Base-by-base conservation (phyloP, 306 rosid genomes). In the Gleditsia sinensis region DNA sequence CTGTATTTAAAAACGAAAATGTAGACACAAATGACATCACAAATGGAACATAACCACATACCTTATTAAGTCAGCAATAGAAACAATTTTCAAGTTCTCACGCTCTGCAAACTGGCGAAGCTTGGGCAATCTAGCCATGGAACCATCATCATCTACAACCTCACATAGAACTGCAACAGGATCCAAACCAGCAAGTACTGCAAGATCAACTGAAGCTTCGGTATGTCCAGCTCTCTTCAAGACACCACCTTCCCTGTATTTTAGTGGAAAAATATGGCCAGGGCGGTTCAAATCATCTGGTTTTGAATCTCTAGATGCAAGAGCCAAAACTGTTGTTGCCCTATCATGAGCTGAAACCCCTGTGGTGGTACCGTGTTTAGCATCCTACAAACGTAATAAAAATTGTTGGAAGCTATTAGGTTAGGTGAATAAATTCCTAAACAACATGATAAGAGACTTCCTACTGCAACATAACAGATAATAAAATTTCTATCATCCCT, bases 181-280 rank as follows among this genome's bases (percentile, higher is more conserved):
- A 2, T 88, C 85, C 78, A 90, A 75, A 46, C 99, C 99, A 76
- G 99, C 99, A 67, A 92, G 90, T 75, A 87, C 50, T 5, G 92
- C 91, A 59, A 94, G 95, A 82, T 94, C 99, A 71, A 87, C 93
- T 2, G 99, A 88, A 72, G 97, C 97, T 87, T 94, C 99, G 3
- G 97, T 92, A 73, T 94, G 99, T 67, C 99, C 99, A 17, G 99
- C 97, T 82, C 99, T 88, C 86, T 90, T 94, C 82, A 94, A 70
- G 67, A 94, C 94, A 67, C 99, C 99, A 20, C 99, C 99, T 63
- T 92, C 97, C 73, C 88, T 80, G 86, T 92, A 94, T 79, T 84
- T 90, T 53, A 94, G 85, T 0, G 99, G 99, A 59, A 90, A 94
- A 51, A 94, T 90, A 90, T 94, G 97, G 72, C 99, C 99, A 0